Evolutionary conservation across 495 filamentous ascomycete species (phyloP).

Genomic region (Apodospora peruviana): DNA sequence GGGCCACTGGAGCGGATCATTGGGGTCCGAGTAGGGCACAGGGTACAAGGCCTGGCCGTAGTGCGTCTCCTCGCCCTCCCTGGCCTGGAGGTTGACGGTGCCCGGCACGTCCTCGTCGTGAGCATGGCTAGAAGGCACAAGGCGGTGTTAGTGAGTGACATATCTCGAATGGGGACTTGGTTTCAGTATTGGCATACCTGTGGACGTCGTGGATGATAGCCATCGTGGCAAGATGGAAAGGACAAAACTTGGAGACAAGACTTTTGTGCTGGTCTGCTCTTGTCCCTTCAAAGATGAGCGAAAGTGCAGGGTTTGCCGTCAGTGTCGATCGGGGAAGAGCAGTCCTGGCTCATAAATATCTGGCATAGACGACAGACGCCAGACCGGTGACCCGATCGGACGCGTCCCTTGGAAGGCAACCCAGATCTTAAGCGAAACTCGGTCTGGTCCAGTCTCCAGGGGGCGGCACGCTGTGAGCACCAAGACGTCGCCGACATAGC

Average conservation of each 20-base stretch:
- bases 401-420: background rate
- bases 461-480: background rate
- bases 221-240: background rate
- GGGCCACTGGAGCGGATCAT: conserved; percentile 56
- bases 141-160: background rate
- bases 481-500: background rate
- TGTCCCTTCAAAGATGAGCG: background rate
- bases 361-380: background rate
- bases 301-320: background rate
- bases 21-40: conserved; percentile 54
- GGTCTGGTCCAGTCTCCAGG: background rate
- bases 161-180: background rate
- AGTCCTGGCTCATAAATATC: background rate
- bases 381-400: background rate
- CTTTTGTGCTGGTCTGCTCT: background rate
- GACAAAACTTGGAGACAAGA: background rate
- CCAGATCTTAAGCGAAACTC: background rate
- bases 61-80: conserved; percentile 53
- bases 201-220: conserved; percentile 5
- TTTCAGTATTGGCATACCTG: conserved; percentile 2
- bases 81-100: conserved; percentile 49
- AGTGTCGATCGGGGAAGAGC: background rate
- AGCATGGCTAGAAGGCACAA: conserved; percentile 38
- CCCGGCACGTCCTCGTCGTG: conserved; percentile 54
- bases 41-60: conserved; percentile 57